Evolutionary conservation across 2,329 filamentous ascomycete genomes (phyloP).

Genomic region (Fusarium camptoceras): DNA sequence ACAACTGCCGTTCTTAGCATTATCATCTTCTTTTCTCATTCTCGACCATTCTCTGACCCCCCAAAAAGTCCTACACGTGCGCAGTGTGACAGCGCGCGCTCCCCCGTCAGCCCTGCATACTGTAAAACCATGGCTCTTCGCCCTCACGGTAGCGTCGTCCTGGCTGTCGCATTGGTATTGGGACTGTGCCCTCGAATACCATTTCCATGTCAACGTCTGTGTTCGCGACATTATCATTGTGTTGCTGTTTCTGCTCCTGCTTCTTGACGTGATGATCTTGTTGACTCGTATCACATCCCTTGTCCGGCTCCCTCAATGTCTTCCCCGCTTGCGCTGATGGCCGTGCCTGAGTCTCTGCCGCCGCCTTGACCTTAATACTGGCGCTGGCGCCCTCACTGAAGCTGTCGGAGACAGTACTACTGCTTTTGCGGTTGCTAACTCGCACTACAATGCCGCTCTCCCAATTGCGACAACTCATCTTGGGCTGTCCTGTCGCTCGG

Average conservation of each 20-base stretch:
- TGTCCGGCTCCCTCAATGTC: constrained; percentile 33
- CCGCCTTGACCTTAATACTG: constrained; percentile 38
- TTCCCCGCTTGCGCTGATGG: constrained; percentile 35
- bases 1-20: constrained; percentile 30
- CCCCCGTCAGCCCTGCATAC: constrained; percentile 40
- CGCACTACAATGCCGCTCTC: constrained; percentile 90
- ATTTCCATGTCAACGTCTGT: constrained; percentile 24
- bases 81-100: constrained; percentile 16
- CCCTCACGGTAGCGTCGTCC: constrained; percentile 60
- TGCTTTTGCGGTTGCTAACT: constrained; percentile 51
- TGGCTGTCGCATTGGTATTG: constrained; percentile 73
- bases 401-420: constrained; percentile 24
- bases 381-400: constrained; percentile 23
- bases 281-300: constrained; percentile 35
- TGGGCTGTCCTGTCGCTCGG: constrained; percentile 72
- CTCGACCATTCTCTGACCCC: constrained; percentile 16
- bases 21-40: constrained; percentile 13
- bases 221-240: constrained; percentile 4
- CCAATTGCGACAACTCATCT: constrained; percentile 91
- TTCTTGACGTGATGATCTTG: constrained; percentile 19
- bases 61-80: constrained; percentile 18
- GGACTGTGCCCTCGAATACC: constrained; percentile 66
- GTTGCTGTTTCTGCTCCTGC: constrained; percentile 14
- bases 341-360: constrained; percentile 37
- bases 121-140: constrained; percentile 59